A percentile compares a stretch with the other conserved stretches of the same genome.
These are phyloP conservation scores for Cryphonectria japonica DNA, from an alignment of 2,329 filamentous ascomycete genomes.

Conservation along the genomic window DNA sequence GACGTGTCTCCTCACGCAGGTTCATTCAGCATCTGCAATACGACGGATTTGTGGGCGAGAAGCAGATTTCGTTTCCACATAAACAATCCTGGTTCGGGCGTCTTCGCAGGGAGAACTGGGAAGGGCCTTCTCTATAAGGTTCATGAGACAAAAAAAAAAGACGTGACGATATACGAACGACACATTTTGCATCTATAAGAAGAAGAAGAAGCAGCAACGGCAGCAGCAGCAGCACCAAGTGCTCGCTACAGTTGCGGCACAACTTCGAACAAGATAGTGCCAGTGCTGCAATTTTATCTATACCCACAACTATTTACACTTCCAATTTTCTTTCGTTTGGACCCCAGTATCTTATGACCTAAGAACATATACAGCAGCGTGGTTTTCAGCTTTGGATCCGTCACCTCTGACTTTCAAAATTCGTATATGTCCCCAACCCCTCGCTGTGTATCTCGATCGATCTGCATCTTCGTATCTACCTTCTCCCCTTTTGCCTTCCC, in stretches of 20 bases:
- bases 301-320: background rate
- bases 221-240: background rate
- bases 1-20: constrained; percentile 44
- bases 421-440: too few species aligned
- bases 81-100: constrained; percentile 90
- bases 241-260: background rate
- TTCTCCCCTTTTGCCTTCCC: background rate
- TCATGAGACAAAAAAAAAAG: background rate
- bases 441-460: too few species aligned
- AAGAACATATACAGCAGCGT: too few species aligned
- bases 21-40: constrained; percentile 72
- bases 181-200: background rate
- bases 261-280: background rate
- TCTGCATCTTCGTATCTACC: too few species aligned
- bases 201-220: background rate
- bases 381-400: too few species aligned
- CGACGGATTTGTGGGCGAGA: constrained; percentile 83
- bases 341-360: too few species aligned
- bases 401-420: too few species aligned
- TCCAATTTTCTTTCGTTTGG: too few species aligned
- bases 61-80: constrained; percentile 84
- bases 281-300: background rate
- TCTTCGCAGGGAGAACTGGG: constrained; percentile 78
- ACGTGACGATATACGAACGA: background rate
- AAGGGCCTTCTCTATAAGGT: constrained; percentile 63